Base-by-base conservation (phyloP, 139 green algal species). In the Diplosphaera chodatii region DNA sequence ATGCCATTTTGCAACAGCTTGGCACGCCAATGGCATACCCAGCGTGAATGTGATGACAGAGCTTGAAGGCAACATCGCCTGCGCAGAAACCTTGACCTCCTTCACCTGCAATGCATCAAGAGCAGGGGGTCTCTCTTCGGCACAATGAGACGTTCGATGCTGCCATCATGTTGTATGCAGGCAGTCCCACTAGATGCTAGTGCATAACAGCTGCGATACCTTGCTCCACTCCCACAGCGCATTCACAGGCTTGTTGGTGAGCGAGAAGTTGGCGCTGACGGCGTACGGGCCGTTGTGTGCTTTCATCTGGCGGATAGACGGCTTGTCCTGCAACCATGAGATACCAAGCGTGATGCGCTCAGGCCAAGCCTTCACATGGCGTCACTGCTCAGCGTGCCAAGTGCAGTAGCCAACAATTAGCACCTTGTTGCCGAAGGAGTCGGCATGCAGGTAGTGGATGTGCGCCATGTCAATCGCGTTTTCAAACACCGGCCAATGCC, bases 401-500 rank as follows among this genome's bases (percentile, higher is more conserved):
- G n/a, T n/a, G n/a, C n/a, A n/a, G n/a, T n/a, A n/a, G n/a, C n/a
- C n/a, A n/a, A n/a, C n/a, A n/a, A n/a, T n/a, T n/a, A n/a, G n/a
- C n/a, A n/a, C 40, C 64, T 78, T 66, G 74, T 92, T 91, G 69
- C 86, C 86, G 74, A 92, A 91, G 55, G 73, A 83, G 83, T 90
- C 86, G 33, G 59, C 62, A 72, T 96, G 90, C 79, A 96, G 74
- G 87, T 92, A 96, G 77, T 96, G 90, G 79, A 96, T 96, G 84
- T 95, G 90, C 16, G 84, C 87, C 83, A 96, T 88, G 82, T 96
- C 90, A n/a, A 96, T 85, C 55, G 90, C 90, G 70, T 96, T 96
- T 74, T 96, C 89, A 81, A 94, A 96, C 69, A 96, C 90, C n/a
- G 72, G 75, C 80, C 75, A 84, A 72, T 88, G 80, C 66, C 75